phyloP scores from a whole-genome alignment of 2,329 filamentous ascomycete species.

The Pseudogymnoascus sp. region DNA sequence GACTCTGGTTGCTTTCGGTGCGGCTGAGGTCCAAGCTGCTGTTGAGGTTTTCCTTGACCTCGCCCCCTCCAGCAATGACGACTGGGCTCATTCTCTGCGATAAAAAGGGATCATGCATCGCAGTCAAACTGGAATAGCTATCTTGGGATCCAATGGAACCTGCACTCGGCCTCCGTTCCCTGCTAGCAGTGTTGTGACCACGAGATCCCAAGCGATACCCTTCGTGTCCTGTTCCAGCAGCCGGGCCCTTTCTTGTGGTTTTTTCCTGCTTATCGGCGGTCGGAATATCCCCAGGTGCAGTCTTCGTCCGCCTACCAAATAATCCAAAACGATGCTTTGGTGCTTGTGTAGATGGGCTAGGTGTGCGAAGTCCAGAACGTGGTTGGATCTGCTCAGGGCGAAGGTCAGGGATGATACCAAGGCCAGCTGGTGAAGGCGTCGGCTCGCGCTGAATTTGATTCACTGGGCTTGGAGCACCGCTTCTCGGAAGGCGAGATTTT shows the following conservation, averaged over 20 bases:
- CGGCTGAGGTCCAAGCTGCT: slow-evolving; percentile 40
- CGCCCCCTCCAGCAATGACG: slow-evolving; percentile 54
- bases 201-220: slow-evolving; percentile 47
- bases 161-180: slow-evolving; percentile 30
- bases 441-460: slow-evolving; percentile 25
- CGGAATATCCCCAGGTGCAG: slow-evolving; percentile 40
- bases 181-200: slow-evolving; percentile 52
- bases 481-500: slow-evolving; percentile 28
- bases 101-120: slow-evolving; percentile 48
- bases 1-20: slow-evolving; percentile 44
- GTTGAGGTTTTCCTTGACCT: slow-evolving; percentile 54
- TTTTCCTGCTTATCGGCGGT: slow-evolving; percentile 50
- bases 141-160: slow-evolving; percentile 42
- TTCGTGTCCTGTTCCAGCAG: slow-evolving; percentile 90
- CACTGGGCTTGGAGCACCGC: slow-evolving; percentile 28
- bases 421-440: slow-evolving; percentile 22
- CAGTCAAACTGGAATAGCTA: slow-evolving; percentile 36
- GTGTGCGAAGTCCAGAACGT: slow-evolving; percentile 34
- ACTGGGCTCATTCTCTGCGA: slow-evolving; percentile 57
- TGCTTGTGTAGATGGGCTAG: slow-evolving; percentile 46
- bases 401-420: slow-evolving; percentile 27
- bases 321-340: slow-evolving; percentile 65
- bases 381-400: slow-evolving; percentile 16
- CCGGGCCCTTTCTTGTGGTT: slow-evolving; percentile 63
- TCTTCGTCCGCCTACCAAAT: slow-evolving; percentile 67